These are phyloP conservation scores for Phytopythium kandeliae DNA, from an alignment of 352 stramenopile genomes.

Conservation along the genomic window DNA sequence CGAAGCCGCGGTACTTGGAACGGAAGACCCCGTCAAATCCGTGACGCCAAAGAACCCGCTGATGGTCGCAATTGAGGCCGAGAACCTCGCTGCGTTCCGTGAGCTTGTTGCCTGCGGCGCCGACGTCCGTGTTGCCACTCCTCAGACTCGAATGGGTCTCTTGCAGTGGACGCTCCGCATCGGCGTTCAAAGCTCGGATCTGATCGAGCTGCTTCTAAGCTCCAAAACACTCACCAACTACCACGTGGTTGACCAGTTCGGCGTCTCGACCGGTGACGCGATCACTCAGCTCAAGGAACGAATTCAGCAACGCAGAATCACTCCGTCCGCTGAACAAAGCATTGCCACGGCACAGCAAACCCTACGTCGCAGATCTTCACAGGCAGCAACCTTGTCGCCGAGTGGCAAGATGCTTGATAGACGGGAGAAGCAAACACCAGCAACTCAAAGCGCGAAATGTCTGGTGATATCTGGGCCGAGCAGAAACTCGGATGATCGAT, in stretches of 20 bases:
- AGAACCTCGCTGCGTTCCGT: constrained; percentile 41
- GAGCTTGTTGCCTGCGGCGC: constrained; percentile 43
- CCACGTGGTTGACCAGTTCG: constrained; percentile 26
- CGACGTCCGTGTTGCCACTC: constrained; percentile 33
- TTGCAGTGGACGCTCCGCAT: constrained; percentile 34
- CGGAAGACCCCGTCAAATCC: constrained; percentile 6
- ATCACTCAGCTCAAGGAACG: constrained; percentile 9
- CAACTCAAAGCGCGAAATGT: background rate
- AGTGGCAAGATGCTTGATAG: background rate
- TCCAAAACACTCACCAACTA: constrained; percentile 8
- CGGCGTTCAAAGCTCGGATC: constrained; percentile 5
- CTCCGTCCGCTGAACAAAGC: no score
- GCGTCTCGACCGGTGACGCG: constrained; percentile 25
- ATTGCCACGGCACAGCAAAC: background rate
- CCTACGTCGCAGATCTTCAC: background rate
- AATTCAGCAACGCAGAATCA: constrained; percentile 4
- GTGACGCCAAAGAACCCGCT: constrained; percentile 32
- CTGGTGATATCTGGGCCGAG: background rate
- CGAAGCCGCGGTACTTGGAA: background rate
- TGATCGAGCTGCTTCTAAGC: constrained; percentile 10
- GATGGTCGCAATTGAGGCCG: constrained; percentile 45
- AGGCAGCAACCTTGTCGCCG: background rate
- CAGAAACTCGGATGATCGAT: background rate
- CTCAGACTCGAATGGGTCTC: constrained; percentile 38
- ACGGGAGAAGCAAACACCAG: background rate